phyloP scores from a whole-genome alignment of 139 green algal species.

The Picochlorum sp. region DNA sequence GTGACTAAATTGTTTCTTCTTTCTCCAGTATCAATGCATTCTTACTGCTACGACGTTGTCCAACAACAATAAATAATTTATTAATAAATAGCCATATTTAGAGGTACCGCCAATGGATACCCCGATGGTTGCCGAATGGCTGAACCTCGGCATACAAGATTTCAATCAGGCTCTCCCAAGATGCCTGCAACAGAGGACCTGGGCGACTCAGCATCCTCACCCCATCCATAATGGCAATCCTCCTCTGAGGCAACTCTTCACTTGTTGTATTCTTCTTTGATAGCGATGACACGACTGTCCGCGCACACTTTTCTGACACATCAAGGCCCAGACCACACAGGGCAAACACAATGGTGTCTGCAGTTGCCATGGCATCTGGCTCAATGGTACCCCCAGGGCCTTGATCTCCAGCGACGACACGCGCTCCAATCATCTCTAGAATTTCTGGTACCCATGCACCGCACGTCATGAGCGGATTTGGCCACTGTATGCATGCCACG shows the following conservation, averaged over 20 bases:
- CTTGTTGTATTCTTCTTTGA: constrained; percentile 4
- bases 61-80: neutral
- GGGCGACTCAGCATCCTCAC: constrained; percentile 33
- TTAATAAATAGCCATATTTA: neutral
- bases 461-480: constrained; percentile 39
- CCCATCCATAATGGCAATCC: constrained; percentile 32
- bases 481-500: constrained; percentile 53
- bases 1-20: too few relatives aligned
- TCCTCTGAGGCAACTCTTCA: neutral
- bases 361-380: constrained; percentile 15
- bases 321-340: constrained; percentile 45
- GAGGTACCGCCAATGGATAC: constrained; percentile 23
- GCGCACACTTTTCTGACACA: constrained; percentile 7
- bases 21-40: neutral
- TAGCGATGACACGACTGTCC: constrained; percentile 12
- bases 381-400: constrained; percentile 7
- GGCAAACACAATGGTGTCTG: constrained; percentile 52
- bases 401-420: constrained; percentile 33
- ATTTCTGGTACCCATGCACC: constrained; percentile 54
- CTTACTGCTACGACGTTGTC: too few relatives aligned
- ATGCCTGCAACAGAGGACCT: constrained; percentile 30
- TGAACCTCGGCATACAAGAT: constrained; percentile 35
- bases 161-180: constrained; percentile 40
- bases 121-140: constrained; percentile 30
- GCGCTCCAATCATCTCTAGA: constrained; percentile 36